phyloP scores from a whole-genome alignment of 306 rosid species.

The Cucurbita moschata region DNA sequence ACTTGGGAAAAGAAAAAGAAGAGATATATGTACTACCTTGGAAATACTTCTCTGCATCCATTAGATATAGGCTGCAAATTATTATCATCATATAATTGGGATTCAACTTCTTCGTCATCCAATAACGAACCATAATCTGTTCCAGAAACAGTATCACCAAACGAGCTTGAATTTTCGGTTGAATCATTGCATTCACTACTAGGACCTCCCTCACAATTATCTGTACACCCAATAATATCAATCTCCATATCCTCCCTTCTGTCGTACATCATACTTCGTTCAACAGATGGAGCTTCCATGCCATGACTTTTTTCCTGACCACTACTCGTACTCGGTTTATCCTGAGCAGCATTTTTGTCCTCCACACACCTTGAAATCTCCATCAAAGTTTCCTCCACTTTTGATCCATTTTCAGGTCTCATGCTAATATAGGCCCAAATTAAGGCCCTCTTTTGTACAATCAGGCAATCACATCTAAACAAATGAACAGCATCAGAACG shows the following conservation, averaged over 20 bases:
- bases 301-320: slow-evolving; percentile 12
- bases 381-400: slow-evolving; percentile 17
- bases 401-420: slow-evolving; percentile 30
- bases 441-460: neutral
- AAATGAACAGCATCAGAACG: neutral
- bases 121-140: slow-evolving; percentile 21
- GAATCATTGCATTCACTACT: slow-evolving; percentile 22
- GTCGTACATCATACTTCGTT: slow-evolving; percentile 7
- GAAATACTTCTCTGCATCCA: slow-evolving; percentile 18
- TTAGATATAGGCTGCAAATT: slow-evolving; percentile 20
- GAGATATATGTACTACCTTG: slow-evolving; percentile 29
- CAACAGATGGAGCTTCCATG: slow-evolving; percentile 10
- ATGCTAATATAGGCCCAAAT: slow-evolving; percentile 16
- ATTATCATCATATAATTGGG: slow-evolving; percentile 13
- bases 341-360: slow-evolving; percentile 4
- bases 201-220: slow-evolving; percentile 13
- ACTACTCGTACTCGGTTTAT: slow-evolving; percentile 16
- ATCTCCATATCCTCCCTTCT: slow-evolving; percentile 34
- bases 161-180: slow-evolving; percentile 59
- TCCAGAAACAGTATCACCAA: slow-evolving; percentile 43
- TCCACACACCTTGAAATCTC: slow-evolving; percentile 25
- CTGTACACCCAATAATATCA: slow-evolving; percentile 21
- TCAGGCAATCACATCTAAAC: neutral
- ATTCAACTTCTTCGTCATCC: slow-evolving; percentile 50
- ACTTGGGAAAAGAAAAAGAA: neutral